Base-by-base conservation (phyloP, 2,329 filamentous ascomycete species). In the Xylaria sp. region DNA sequence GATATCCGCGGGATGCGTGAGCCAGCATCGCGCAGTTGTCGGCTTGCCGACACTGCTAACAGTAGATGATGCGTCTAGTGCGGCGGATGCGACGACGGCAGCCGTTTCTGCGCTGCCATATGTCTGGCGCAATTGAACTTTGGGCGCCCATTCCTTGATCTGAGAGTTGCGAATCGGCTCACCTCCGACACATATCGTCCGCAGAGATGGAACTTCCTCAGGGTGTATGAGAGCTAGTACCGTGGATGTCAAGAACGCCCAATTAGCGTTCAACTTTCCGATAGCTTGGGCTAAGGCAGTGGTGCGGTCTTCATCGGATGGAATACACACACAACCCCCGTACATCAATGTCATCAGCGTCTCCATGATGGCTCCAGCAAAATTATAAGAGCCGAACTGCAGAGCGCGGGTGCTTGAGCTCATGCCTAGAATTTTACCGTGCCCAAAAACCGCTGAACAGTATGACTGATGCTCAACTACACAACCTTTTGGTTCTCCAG, bases 401-500 rank as follows among this genome's bases (percentile, higher is more conserved):
- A 71, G 56, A 15, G 67, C 65, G 11, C 63, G 58, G 21, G 60
- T 67, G 8, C 19, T 53, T 15, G 61, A 52, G 17, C 42, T 62
- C 21, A 70, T 57, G 45, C 47, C 31, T 2, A 56, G 37, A 8
- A 45, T 42, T 6, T 40, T 25, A n/a, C 47, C 43, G 19, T 45
- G 53, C 11, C 45, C 54, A 12, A 38, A 35, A 8, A 59, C 55
- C n/a, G 49, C 54, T 17, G 54, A 56, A n/a, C 51, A 59, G 31
- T 51, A 56, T 2, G 54, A 28, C 38, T 38, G 49, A 31, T 64
- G 67, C 15, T 51, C 40, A 28, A 74, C 53, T 19, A 82, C 74
- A 21, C 83, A 79, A 25, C 82, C 82, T 71, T 84, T 84, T 4
- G 82, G 82, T 37, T 74, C 71, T 11, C 82, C 82, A 2, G 82